Evolutionary conservation across 140 eudicot species (phyloP).

Genomic region (Oenanthe javanica): DNA sequence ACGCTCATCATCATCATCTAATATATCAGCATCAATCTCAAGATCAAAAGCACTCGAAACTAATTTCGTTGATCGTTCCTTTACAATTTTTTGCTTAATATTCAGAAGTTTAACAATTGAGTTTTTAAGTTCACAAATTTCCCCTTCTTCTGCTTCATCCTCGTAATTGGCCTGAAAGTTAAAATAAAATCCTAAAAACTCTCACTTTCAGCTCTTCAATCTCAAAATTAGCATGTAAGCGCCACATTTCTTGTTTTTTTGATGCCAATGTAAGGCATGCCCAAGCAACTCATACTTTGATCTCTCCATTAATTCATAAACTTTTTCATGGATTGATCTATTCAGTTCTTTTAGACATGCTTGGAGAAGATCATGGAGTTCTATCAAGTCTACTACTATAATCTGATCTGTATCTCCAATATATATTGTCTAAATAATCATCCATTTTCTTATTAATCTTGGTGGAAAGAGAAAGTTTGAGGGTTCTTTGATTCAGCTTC

Average conservation of each 20-base stretch:
- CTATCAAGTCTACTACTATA: conserved; percentile 36
- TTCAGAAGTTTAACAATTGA: conserved; percentile 29
- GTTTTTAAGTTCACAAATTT: conserved; percentile 21
- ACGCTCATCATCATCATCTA: background rate
- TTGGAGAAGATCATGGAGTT: conserved; percentile 38
- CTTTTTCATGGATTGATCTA: conserved; percentile 30
- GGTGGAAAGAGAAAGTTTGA: background rate
- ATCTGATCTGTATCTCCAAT: conserved; percentile 31
- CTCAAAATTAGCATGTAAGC: conserved; percentile 21
- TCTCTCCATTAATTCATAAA: conserved; percentile 37
- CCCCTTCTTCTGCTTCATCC: conserved; percentile 16
- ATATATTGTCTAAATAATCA: conserved; percentile 35
- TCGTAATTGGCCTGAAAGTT: background rate
- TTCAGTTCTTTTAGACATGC: conserved; percentile 35
- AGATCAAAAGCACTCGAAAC: background rate
- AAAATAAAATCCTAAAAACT: conserved; percentile 15
- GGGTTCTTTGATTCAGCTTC: background rate
- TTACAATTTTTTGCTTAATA: conserved; percentile 33
- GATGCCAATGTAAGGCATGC: conserved; percentile 18
- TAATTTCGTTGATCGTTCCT: background rate
- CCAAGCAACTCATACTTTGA: conserved; percentile 32
- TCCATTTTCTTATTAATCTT: conserved; percentile 26
- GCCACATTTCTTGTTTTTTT: conserved; percentile 27
- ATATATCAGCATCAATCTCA: background rate
- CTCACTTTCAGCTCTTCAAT: conserved; percentile 11